Base-by-base conservation (phyloP, 768 basidiomycete genomes). In the Pleurotus eryngii region DNA sequence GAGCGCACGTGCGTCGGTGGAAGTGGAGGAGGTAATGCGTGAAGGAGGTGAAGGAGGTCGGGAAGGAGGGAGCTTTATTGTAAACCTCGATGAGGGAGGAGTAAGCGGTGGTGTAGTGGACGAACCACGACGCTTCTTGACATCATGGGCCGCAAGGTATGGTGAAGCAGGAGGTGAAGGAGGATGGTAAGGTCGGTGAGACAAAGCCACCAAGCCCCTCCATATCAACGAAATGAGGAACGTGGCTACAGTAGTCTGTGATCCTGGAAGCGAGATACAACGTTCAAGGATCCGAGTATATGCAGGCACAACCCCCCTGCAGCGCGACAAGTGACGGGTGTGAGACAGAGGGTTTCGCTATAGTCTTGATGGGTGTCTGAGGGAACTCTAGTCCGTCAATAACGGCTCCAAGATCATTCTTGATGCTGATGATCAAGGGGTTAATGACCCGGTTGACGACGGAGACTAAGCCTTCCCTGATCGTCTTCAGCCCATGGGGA, bases 141-240 rank as follows among this genome's bases (percentile, higher is more conserved):
- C 56, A 2, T 69, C 64, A 9, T 72, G 43, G 3, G 73, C 66
- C 17, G 64, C 55, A 24, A 70, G 58, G 4, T 63, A 68, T 2
- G 79, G 80, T 2, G 77, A 74, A 6, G 74, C 67, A 0, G 79
- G 71, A 3, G 77, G 72, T 8, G 76, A 71, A 5, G 70, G 66
- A 7, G 72, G 69, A 3, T 68, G 61, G 46, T 75, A 70, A 11
- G 75, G 73, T n/a, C 91, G 82, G 67, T 89, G 79, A 9, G 87
- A 78, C 27, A 92, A 65, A 18, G 88, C 86, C 24, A 91, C 83
- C 51, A 92, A 75, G 6, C 81, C 84, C 18, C 82, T 85, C 90
- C 91, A 93, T 2, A 89, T 71, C 1, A 89, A 68, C 15, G 83
- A 84, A 63, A 92, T 90, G 60, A 90, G 77, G 61, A 91, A 79